Conservation (phyloP, 2,329 filamentous ascomycete species). For the Paradendryphiella salina region DNA sequence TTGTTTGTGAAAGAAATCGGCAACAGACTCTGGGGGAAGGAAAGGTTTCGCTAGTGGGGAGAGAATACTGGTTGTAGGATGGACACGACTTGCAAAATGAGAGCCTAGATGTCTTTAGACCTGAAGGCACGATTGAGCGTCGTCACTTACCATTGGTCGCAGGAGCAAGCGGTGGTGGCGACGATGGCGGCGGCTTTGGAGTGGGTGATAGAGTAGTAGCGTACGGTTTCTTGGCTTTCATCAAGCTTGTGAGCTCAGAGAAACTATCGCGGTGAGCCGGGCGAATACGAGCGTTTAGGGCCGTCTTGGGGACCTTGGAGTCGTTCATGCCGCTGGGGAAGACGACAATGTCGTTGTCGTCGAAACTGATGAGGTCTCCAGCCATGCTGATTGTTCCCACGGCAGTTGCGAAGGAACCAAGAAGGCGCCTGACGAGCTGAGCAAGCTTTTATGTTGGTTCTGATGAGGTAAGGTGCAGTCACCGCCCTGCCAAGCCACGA, state of each 20-base stretch:
- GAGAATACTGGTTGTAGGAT: conserved; percentile 1
- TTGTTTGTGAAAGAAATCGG: conserved; percentile 10
- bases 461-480: conserved; percentile 7
- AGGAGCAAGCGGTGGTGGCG: background rate
- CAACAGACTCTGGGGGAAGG: conserved; percentile 8
- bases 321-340: background rate
- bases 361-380: conserved; percentile 20
- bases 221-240: conserved; percentile 27
- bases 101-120: conserved; percentile 9
- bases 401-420: background rate
- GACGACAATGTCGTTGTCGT: background rate
- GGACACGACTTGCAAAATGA: conserved; percentile 1
- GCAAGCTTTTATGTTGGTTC: background rate
- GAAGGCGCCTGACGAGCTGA: background rate
- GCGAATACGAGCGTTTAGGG: background rate
- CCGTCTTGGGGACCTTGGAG: background rate
- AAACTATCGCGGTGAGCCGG: conserved; percentile 20
- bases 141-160: conserved; percentile 7
- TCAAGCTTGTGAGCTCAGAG: conserved; percentile 19
- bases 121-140: background rate
- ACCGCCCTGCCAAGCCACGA: conserved; percentile 10
- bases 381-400: background rate
- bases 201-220: background rate
- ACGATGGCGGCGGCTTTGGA: background rate
- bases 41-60: conserved; percentile 10